Percentiles rank a stretch among this genome's conserved stretches.
phyloP scores from a whole-genome alignment of 768 basidiomycete species.

The Mrakia hoshinonis region DNA sequence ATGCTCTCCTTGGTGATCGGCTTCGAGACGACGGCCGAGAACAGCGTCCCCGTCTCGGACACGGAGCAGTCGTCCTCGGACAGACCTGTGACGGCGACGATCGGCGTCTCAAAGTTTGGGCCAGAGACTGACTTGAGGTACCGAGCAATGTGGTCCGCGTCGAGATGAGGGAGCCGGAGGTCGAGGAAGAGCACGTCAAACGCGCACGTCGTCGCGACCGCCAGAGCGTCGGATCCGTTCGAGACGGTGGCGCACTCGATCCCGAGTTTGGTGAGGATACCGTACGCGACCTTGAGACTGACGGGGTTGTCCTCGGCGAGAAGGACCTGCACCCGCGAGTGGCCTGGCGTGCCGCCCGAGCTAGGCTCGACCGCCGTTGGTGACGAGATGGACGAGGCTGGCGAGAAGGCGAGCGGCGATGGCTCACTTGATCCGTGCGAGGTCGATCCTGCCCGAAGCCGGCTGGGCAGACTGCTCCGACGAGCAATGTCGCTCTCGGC shows the following conservation, averaged over 20 bases:
- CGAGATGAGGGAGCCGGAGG: conserved; percentile 89
- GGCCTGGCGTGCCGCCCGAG: conserved; percentile 50
- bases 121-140: conserved; percentile 96
- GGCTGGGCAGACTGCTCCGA: conserved; percentile 16
- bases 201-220: conserved; percentile 93
- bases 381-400: conserved; percentile 2
- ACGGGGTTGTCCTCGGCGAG: conserved; percentile 98
- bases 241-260: conserved; percentile 92
- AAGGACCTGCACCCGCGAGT: conserved; percentile 86
- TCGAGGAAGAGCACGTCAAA: conserved; percentile 96
- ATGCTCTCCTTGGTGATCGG: conserved; percentile 83
- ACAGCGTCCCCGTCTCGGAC: conserved; percentile 37
- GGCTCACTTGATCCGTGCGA: not conserved
- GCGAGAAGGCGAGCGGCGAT: not conserved
- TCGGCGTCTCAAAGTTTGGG: conserved; percentile 87
- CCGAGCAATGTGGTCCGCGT: conserved; percentile 90
- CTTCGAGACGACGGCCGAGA: conserved; percentile 58
- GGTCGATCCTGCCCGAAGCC: conserved; percentile 24
- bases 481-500: conserved; percentile 43
- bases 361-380: not conserved
- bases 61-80: not conserved
- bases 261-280: conserved; percentile 81
- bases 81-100: conserved; percentile 40
- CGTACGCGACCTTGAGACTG: conserved; percentile 94
- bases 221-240: conserved; percentile 93